Conservation (phyloP, 805 yeast species). For the Metschnikowia peoriensis region DNA sequence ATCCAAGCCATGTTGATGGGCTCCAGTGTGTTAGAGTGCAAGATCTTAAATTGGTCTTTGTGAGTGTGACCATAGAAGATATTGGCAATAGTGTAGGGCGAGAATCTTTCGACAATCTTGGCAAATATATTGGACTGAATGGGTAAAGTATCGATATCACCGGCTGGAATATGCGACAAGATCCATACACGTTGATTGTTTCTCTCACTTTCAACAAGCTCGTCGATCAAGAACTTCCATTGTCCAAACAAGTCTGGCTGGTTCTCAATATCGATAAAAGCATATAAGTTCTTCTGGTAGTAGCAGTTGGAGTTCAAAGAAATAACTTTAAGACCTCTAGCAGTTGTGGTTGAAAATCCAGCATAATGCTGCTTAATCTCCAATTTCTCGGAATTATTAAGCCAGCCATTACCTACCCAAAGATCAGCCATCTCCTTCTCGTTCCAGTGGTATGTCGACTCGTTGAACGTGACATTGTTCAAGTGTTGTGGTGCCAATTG, state of each 20-base stretch:
- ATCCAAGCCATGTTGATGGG: conserved; percentile 62
- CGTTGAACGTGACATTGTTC: conserved; percentile 15
- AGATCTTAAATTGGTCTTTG: conserved; percentile 60
- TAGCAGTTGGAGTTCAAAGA: conserved; percentile 62
- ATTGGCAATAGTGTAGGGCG: conserved; percentile 66
- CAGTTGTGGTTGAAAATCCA: conserved; percentile 57
- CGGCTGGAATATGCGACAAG: conserved; percentile 63
- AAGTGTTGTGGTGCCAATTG: conserved; percentile 52
- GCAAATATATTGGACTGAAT: conserved; percentile 54
- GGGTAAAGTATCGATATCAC: conserved; percentile 57
- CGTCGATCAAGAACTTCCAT: conserved; percentile 58
- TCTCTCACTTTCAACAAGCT: conserved; percentile 57
- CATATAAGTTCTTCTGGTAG: conserved; percentile 56
- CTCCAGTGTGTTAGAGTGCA: conserved; percentile 40
- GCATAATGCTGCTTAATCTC: conserved; percentile 50
- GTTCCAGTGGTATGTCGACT: conserved; percentile 35
- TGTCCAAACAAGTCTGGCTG: conserved; percentile 64
- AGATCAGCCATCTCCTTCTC: conserved; percentile 36
- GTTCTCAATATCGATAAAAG: conserved; percentile 51
- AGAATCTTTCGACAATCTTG: conserved; percentile 61
- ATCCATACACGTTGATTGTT: conserved; percentile 70
- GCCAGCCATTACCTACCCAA: conserved; percentile 39
- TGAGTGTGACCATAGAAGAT: conserved; percentile 74
- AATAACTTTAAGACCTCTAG: conserved; percentile 41
- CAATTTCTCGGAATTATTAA: conserved; percentile 24